Evolutionary conservation across 176 grass and related monocot species (phyloP).

Genomic region (Saccharum spontaneum): DNA sequence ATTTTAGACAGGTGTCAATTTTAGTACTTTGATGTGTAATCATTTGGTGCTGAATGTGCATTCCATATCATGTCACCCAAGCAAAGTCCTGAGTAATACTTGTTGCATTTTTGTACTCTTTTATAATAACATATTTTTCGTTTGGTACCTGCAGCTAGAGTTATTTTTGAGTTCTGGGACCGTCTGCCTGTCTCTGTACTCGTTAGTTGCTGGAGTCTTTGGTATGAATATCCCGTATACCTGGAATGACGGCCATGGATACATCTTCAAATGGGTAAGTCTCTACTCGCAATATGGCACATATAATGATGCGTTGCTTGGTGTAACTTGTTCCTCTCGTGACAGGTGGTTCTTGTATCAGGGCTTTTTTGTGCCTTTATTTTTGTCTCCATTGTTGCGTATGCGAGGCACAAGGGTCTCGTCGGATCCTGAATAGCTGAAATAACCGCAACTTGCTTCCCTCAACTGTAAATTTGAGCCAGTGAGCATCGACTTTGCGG

Average conservation of each 20-base stretch:
- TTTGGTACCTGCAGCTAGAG: constrained; percentile 61
- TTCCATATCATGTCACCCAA: not conserved
- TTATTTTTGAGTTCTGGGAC: constrained; percentile 96
- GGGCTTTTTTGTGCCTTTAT: constrained; percentile 60
- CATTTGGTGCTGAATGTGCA: not conserved
- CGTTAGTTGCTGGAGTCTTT: constrained; percentile 89
- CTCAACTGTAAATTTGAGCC: constrained; percentile 46
- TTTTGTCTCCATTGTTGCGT: constrained; percentile 78
- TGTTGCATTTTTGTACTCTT: not conserved
- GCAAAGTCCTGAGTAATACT: constrained; percentile 1
- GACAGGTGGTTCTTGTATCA: constrained; percentile 72
- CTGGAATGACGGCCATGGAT: constrained; percentile 78
- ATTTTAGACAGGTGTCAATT: not conserved
- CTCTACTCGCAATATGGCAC: not conserved
- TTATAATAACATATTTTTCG: not conserved
- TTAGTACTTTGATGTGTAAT: not conserved
- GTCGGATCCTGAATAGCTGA: constrained; percentile 75
- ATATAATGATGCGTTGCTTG: not conserved
- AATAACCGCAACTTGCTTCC: constrained; percentile 36
- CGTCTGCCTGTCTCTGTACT: constrained; percentile 78
- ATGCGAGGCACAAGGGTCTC: constrained; percentile 98
- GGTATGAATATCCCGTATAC: constrained; percentile 99
- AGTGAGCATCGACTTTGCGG: constrained; percentile 30
- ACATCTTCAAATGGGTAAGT: constrained; percentile 90
- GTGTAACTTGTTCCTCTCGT: constrained; percentile 29